These are phyloP conservation scores for Penicillium occitanis DNA, from an alignment of 2,329 filamentous ascomycete genomes.

Conservation along the genomic window DNA sequence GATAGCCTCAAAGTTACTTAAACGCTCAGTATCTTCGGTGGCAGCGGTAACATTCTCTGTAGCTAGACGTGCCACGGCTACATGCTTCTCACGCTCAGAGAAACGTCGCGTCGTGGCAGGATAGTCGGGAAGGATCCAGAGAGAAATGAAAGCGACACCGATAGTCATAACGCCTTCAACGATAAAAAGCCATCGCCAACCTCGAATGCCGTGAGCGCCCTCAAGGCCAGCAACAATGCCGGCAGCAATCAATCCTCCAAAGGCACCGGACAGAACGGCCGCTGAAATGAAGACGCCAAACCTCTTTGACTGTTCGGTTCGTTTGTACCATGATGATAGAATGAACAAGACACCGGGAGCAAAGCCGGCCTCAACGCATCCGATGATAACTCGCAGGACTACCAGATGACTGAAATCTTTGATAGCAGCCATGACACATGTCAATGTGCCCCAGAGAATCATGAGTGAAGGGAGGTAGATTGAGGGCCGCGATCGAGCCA, in stretches of 20 bases:
- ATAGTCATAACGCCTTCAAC: constrained; percentile 29
- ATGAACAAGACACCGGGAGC: constrained; percentile 38
- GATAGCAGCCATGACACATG: constrained; percentile 28
- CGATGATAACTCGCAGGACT: constrained; percentile 31
- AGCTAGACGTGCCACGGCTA: no score
- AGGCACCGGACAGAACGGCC: constrained; percentile 26
- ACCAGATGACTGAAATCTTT: constrained; percentile 30
- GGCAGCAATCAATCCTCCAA: constrained; percentile 30
- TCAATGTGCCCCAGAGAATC: constrained; percentile 27
- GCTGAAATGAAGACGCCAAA: constrained; percentile 27
- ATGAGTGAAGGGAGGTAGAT: constrained; percentile 43
- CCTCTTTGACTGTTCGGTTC: constrained; percentile 29
- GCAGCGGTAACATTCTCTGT: no score
- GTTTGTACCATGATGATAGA: constrained; percentile 36
- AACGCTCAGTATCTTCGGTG: no score
- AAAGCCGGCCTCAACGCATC: constrained; percentile 32
- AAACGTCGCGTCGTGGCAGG: not conserved
- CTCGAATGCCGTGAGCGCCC: constrained; percentile 26
- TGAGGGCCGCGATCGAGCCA: constrained; percentile 54
- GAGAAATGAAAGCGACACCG: constrained; percentile 50
- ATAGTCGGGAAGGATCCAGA: constrained; percentile 37
- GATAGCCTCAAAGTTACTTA: no score
- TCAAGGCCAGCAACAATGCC: constrained; percentile 28
- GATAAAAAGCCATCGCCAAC: constrained; percentile 35
- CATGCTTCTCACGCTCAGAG: not conserved